Evolutionary conservation across 2,329 filamentous ascomycete genomes (phyloP), one percentile per base, ranked within the genome.

Genomic region (Diaporthe sp.): DNA sequence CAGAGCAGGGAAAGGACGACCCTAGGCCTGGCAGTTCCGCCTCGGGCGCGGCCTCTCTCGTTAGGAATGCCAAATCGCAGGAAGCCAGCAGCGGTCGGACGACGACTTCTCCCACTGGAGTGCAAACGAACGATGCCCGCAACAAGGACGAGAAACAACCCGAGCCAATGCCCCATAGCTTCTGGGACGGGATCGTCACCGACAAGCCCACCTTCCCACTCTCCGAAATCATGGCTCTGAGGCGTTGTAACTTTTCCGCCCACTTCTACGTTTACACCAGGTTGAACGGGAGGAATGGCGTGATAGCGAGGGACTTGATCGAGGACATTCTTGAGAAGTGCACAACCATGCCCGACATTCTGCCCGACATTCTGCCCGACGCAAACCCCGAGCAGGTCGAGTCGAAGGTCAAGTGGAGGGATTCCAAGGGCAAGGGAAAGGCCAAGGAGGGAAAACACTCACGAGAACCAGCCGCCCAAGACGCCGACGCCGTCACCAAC

Each of bases 231-330:
- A n/a, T 53, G 15, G 46, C 22, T n/a, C 34, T 70, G 22, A 39
- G 28, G 31, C 31, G 13, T 13, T 53, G 34, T 7, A 19, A 19
- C 15, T 70, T 8, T 13, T 39, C 34, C 6, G 34, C n/a, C 34
- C n/a, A 22, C 34, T 53, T 70, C 34, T 70, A 53, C 46, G 65
- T 19, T 19, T 70, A 70, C 34, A 25, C 60, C 39, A 62, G 60
- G n/a, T 7, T 10, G 13, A 62, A 62, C 10, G 60, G 60, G 15
- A 62, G 60, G 39, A 12, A 13, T 13, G 60, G 60, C 12, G 22
- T 44, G 5, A 62, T 55, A 34, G n/a, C 31, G 37, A 42, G 37
- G 25, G 25, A 39, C 12, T 49, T 58, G 17, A 46, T 71, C 17
- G 25, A 46, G 31, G 46, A 19, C 46, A 19, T 37, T 49, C 51